A percentile compares a stretch with the other conserved stretches of the same genome.
Conservation (phyloP, 2,329 filamentous ascomycete genomes). For the Arthrobotrys pseudoclavata region DNA sequence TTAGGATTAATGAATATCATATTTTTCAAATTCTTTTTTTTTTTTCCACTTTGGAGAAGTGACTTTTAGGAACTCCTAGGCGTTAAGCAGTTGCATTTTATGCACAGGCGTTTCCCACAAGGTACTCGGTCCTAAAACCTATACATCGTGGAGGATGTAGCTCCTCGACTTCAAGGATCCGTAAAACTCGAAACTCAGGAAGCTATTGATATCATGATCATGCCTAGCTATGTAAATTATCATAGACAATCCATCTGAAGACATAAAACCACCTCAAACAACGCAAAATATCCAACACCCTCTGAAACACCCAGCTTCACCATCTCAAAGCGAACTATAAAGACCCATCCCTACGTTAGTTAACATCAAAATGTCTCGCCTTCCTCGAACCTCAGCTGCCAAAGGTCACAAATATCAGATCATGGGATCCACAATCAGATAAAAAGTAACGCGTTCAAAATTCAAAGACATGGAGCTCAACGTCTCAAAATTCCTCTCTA, state of each 20-base stretch:
- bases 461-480: slow-evolving; percentile 17
- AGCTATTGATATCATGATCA: background rate
- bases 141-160: too few species aligned
- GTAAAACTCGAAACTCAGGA: background rate
- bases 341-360: too few species aligned
- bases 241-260: background rate
- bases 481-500: background rate
- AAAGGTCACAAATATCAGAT: background rate
- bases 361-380: background rate
- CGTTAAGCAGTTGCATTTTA: too few species aligned
- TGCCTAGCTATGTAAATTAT: background rate
- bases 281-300: slow-evolving; percentile 10
- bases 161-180: too few species aligned
- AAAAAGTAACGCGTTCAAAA: background rate
- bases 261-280: background rate
- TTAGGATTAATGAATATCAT: background rate
- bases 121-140: too few species aligned
- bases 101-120: too few species aligned
- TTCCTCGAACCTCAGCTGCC: background rate
- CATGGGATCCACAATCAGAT: background rate
- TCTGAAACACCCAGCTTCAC: background rate
- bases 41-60: background rate
- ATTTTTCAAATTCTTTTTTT: background rate
- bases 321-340: background rate
- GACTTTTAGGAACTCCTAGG: too few species aligned